These are phyloP conservation scores for Pythium rishiriense DNA, from an alignment of 352 stramenopile genomes.

Conservation along the genomic window DNA sequence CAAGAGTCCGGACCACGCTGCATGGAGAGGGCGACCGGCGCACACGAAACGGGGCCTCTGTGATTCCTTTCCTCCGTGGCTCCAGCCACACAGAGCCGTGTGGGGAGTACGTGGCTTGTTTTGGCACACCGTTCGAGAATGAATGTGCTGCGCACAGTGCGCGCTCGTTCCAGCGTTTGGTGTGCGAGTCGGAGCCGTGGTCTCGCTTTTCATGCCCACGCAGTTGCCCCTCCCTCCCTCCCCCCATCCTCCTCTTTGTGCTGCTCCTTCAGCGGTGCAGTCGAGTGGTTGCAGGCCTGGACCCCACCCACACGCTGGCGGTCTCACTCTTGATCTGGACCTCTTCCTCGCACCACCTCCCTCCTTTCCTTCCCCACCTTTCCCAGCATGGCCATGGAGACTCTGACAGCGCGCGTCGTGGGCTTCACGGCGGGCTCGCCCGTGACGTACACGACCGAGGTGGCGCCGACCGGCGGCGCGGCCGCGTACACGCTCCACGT, in stretches of 20 bases:
- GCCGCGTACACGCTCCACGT: conserved; percentile 46
- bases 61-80: background rate
- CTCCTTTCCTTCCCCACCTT: background rate
- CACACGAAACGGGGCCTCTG: background rate
- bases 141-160: background rate
- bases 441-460: conserved; percentile 64
- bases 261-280: background rate
- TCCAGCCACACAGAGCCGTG: no score
- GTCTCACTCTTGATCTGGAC: conserved; percentile 19
- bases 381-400: conserved; percentile 17
- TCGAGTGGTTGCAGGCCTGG: conserved; percentile 9
- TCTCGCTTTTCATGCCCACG: background rate
- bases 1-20: background rate
- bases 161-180: background rate
- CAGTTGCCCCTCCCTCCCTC: background rate
- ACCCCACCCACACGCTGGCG: background rate
- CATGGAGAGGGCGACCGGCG: background rate
- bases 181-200: background rate
- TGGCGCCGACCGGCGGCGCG: conserved; percentile 23
- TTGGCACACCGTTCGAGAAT: background rate
- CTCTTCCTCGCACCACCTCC: background rate
- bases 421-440: conserved; percentile 43
- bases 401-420: conserved; percentile 39
- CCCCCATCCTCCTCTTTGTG: background rate
- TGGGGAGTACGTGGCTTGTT: no score